Conservation (phyloP, 768 basidiomycete genomes). For the Tulasnella calospora region DNA sequence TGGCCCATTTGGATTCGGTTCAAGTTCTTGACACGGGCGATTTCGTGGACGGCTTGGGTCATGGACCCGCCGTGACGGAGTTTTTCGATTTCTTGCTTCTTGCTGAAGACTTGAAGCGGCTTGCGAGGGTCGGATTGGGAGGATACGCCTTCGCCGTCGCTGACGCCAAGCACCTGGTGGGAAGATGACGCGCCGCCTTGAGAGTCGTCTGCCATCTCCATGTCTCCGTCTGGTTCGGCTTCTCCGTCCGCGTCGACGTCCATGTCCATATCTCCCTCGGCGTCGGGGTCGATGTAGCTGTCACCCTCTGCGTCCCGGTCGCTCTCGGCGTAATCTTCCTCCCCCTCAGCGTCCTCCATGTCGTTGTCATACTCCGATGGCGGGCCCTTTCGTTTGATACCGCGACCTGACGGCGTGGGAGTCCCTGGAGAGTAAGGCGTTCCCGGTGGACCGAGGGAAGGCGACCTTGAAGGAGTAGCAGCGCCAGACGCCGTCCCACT, state of each 20-base stretch:
- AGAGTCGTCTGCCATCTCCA: conserved; percentile 15
- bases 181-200: conserved; percentile 22
- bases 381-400: conserved; percentile 57
- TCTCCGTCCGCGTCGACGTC: conserved; percentile 38
- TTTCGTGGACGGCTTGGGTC: conserved; percentile 97
- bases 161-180: background rate
- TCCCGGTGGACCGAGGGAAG: conserved; percentile 9
- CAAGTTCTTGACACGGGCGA: conserved; percentile 96
- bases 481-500: conserved; percentile 22
- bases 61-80: conserved; percentile 95
- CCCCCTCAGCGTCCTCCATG: conserved; percentile 66
- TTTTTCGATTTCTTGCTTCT: conserved; percentile 98
- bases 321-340: conserved; percentile 35
- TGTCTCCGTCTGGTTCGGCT: conserved; percentile 48
- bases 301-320: conserved; percentile 24
- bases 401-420: conserved; percentile 40
- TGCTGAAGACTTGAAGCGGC: conserved; percentile 70
- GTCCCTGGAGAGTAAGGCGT: conserved; percentile 47
- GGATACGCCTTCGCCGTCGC: background rate
- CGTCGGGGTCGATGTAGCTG: conserved; percentile 42
- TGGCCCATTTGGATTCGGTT: conserved; percentile 93
- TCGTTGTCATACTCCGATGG: conserved; percentile 60
- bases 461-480: background rate
- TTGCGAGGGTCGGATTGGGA: conserved; percentile 40
- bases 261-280: conserved; percentile 49